Base-by-base conservation (phyloP, 805 yeast species). In the Suhomyces canberraensis region DNA sequence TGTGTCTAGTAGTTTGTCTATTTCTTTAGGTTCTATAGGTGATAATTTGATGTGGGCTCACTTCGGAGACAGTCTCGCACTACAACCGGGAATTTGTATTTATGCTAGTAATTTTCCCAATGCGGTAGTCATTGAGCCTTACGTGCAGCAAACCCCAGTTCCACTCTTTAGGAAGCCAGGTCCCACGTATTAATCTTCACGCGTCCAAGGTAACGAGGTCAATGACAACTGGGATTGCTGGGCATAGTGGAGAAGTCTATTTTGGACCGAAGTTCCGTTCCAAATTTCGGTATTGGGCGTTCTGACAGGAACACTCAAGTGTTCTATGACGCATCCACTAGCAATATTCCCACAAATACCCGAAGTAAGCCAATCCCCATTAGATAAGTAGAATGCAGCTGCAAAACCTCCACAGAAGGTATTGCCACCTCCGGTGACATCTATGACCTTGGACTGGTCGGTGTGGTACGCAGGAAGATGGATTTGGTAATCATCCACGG, bases 321-420 rank as follows among this genome's bases (percentile, higher is more conserved):
- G 82, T 54, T 90, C 96, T 25, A 90, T 78, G n/a, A 84, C 78
- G 32, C 80, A 65, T 0, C 95, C 91, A 40, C 96, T 86, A 0
- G 84, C 88, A 3, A 90, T 62, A 40, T 77, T 84, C 0, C 89
- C 97, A 51, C 76, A 76, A 0, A 81, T 61, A 4, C 81, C 78
- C 0, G 82, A 84, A 8, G 72, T 58, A 1, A 58, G 51, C 69
- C 80, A 68, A 56, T 76, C 65, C 25, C 67, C 59, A 20, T 60
- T 27, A 44, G 77, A 60, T 34, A 79, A 54, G 1, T 74, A 63
- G 45, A 73, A 77, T 0, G 80, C 93, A 2, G 81, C 63, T 8
- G 81, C 51, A 51, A 66, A 46, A 0, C 61, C 73, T 4, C 74
- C 74, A 41, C 73, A 67, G 44, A 64, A 68, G 14, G 67, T 55